Conservation (phyloP, 768 basidiomycete genomes). For the Russula ochroleuca region DNA sequence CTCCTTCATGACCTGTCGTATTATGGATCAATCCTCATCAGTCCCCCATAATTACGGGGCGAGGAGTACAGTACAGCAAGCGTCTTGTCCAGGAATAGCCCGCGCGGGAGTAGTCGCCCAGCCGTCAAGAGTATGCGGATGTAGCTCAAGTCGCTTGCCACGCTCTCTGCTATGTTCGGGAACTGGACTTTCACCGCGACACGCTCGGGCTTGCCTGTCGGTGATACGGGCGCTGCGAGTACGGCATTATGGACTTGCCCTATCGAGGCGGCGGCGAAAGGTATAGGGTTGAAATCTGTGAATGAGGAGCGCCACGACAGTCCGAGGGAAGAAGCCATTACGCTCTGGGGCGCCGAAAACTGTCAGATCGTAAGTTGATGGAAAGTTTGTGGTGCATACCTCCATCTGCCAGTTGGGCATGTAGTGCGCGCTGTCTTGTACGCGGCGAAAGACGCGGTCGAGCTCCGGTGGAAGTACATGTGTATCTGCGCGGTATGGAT, state of each 20-base stretch:
- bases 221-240: constrained; percentile 49
- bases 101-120: constrained; percentile 76
- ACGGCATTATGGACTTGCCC: constrained; percentile 88
- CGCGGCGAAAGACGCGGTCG: constrained; percentile 81
- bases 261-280: constrained; percentile 94
- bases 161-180: constrained; percentile 83
- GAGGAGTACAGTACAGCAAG: constrained; percentile 54
- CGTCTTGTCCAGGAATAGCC: constrained; percentile 86
- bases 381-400: constrained; percentile 42
- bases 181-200: constrained; percentile 93
- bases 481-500: constrained; percentile 54
- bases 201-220: constrained; percentile 50
- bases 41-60: background rate
- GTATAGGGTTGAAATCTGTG: constrained; percentile 70
- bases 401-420: constrained; percentile 99
- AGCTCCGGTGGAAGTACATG: constrained; percentile 83
- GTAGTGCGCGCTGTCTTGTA: constrained; percentile 94
- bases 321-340: constrained; percentile 71
- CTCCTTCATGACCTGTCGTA: constrained; percentile 71
- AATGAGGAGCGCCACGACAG: constrained; percentile 70
- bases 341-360: constrained; percentile 44
- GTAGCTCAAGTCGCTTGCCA: constrained; percentile 83
- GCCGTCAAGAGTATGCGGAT: constrained; percentile 78
- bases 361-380: background rate
- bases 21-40: background rate